Conservation (phyloP, 2,329 filamentous ascomycete species). For the Diaporthe sp. region DNA sequence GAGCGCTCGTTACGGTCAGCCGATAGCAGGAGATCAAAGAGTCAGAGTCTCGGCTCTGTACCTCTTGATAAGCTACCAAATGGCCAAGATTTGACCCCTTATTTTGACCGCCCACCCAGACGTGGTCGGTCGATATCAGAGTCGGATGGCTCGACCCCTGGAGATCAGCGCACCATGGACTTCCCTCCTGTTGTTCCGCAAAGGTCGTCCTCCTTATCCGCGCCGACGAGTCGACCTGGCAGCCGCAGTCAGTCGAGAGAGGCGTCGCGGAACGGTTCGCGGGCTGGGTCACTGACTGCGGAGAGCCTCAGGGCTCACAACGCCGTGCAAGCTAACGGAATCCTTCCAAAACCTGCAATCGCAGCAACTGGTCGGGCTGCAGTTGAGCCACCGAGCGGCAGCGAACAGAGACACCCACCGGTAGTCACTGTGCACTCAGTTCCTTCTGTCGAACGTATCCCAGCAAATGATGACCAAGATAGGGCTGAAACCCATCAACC, state of each 20-base stretch:
- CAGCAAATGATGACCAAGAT: constrained; percentile 44
- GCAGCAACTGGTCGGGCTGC: constrained; percentile 15
- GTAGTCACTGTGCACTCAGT: constrained; percentile 46
- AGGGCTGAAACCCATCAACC: constrained; percentile 16
- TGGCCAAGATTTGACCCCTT: constrained; percentile 56
- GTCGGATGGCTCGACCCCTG: constrained; percentile 58
- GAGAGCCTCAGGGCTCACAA: constrained; percentile 71
- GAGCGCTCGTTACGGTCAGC: constrained; percentile 71
- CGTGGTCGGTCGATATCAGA: constrained; percentile 59
- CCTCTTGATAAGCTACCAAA: constrained; percentile 57
- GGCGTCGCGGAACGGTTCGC: constrained; percentile 57
- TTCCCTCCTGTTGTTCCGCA: constrained; percentile 69
- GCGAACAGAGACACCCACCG: constrained; percentile 38
- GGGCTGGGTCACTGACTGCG: constrained; percentile 67
- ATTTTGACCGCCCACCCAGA: constrained; percentile 57
- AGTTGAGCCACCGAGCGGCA: constrained; percentile 23
- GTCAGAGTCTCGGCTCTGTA: constrained; percentile 64
- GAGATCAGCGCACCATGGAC: constrained; percentile 69
- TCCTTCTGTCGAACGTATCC: constrained; percentile 53
- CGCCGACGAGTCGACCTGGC: constrained; percentile 65
- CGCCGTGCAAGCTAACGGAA: constrained; percentile 39
- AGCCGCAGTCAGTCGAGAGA: constrained; percentile 27
- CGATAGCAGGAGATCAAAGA: constrained; percentile 69
- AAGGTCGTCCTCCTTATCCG: constrained; percentile 72
- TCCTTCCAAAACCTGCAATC: constrained; percentile 42